Percentiles rank a stretch among this genome's conserved stretches.
Evolutionary conservation across 768 basidiomycete genomes (phyloP).

Genomic region (Tricholoma sp.): DNA sequence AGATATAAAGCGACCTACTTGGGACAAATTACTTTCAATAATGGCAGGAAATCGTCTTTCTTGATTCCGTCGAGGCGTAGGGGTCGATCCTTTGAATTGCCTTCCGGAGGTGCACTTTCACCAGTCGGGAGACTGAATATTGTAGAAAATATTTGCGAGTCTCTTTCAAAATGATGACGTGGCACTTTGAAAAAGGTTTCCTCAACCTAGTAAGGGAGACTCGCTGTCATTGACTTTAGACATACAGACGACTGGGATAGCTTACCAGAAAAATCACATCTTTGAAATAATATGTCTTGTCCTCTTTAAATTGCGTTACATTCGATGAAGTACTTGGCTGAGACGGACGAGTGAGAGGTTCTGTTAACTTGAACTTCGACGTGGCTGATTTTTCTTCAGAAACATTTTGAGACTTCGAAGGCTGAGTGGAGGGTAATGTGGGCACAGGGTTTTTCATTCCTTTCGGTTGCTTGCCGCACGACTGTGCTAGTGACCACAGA

Average conservation of each 20-base stretch:
- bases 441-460: too few relatives aligned
- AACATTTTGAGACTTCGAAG: too few relatives aligned
- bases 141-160: background rate
- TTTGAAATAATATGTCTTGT: background rate
- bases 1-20: background rate
- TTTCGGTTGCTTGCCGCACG: too few relatives aligned
- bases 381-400: too few relatives aligned
- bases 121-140: background rate
- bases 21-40: background rate
- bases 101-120: background rate
- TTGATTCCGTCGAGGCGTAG: background rate
- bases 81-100: background rate
- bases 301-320: background rate
- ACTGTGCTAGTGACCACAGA: too few relatives aligned
- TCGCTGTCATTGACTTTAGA: background rate
- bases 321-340: too few relatives aligned
- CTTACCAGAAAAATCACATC: background rate
- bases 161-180: background rate
- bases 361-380: too few relatives aligned
- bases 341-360: too few relatives aligned
- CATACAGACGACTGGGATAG: background rate
- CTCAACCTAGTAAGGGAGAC: background rate
- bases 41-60: background rate
- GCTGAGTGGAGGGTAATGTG: too few relatives aligned
- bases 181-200: background rate